Percentiles rank a stretch among this genome's conserved stretches.
phyloP scores from a whole-genome alignment of 441 rosid species.

The Gossypium gossypioides region DNA sequence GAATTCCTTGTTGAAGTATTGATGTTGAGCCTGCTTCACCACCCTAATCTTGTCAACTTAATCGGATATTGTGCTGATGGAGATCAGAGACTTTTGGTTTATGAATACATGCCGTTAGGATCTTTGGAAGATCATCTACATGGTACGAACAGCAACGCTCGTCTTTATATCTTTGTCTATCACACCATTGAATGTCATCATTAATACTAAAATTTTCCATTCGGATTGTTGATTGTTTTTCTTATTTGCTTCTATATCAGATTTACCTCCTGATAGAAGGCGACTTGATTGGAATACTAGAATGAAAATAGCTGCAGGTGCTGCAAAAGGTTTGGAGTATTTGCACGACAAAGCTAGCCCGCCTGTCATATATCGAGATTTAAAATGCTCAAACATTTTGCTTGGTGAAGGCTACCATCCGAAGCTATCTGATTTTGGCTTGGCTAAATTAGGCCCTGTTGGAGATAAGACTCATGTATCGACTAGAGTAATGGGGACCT shows the following conservation, averaged over 20 bases:
- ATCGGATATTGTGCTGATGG: constrained; percentile 83
- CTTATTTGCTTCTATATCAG: constrained; percentile 25
- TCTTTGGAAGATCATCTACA: constrained; percentile 73
- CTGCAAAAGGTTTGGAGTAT: constrained; percentile 85
- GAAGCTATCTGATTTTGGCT: constrained; percentile 86
- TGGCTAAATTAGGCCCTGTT: constrained; percentile 92
- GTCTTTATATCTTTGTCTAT: not conserved
- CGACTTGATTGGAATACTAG: constrained; percentile 83
- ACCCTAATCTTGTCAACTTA: constrained; percentile 75
- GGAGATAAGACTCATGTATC: constrained; percentile 92
- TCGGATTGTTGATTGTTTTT: not conserved
- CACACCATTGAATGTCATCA: not conserved
- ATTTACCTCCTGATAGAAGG: constrained; percentile 57
- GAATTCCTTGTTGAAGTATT: constrained; percentile 75
- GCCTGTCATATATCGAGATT: constrained; percentile 84
- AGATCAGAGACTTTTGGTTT: constrained; percentile 79
- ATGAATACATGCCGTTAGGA: constrained; percentile 79
- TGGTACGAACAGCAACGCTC: constrained; percentile 28
- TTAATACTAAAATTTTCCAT: not conserved
- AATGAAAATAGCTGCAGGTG: constrained; percentile 93
- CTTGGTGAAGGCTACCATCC: constrained; percentile 75
- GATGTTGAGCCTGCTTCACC: constrained; percentile 71
- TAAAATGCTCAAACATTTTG: constrained; percentile 82
- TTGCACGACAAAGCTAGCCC: constrained; percentile 78
- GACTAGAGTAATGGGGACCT: constrained; percentile 93